A percentile compares a stretch with the other conserved stretches of the same genome.
These are phyloP conservation scores for Glonium stellatum DNA, from an alignment of 495 filamentous ascomycete genomes.

Conservation along the genomic window DNA sequence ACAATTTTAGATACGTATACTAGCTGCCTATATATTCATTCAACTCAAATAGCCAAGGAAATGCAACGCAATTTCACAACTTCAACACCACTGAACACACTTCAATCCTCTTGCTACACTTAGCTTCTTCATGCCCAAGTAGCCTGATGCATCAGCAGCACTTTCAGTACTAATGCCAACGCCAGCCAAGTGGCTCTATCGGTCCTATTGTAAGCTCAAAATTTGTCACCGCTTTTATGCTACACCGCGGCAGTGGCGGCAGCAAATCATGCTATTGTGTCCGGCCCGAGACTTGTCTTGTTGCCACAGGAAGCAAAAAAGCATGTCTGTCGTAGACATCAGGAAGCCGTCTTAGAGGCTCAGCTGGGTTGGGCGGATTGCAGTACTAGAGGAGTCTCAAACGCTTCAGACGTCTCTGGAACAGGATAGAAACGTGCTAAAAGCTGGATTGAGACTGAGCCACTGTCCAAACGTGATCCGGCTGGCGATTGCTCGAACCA, in stretches of 20 bases:
- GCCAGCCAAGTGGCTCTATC: not conserved
- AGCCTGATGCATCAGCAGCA: too few relatives aligned
- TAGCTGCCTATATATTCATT: too few relatives aligned
- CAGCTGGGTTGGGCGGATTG: not conserved
- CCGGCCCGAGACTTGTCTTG: not conserved
- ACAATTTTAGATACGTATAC: too few relatives aligned
- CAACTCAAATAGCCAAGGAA: too few relatives aligned
- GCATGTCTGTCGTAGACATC: not conserved
- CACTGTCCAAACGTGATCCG: too few relatives aligned
- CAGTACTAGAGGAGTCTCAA: not conserved
- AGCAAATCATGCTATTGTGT: not conserved
- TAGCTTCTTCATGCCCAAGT: too few relatives aligned
- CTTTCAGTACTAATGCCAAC: too few relatives aligned
- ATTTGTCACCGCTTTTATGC: slow-evolving; percentile 4
- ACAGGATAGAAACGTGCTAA: not conserved
- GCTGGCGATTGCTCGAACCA: too few relatives aligned
- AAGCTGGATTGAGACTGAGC: too few relatives aligned
- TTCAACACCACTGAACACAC: too few relatives aligned
- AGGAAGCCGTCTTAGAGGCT: not conserved
- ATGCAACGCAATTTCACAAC: too few relatives aligned
- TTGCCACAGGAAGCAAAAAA: not conserved
- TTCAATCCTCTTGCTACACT: too few relatives aligned
- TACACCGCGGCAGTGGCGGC: not conserved
- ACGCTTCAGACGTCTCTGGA: not conserved
- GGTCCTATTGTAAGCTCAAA: not conserved